Evolutionary conservation across 805 yeast genomes (phyloP).

Genomic region (Brettanomyces sp.): DNA sequence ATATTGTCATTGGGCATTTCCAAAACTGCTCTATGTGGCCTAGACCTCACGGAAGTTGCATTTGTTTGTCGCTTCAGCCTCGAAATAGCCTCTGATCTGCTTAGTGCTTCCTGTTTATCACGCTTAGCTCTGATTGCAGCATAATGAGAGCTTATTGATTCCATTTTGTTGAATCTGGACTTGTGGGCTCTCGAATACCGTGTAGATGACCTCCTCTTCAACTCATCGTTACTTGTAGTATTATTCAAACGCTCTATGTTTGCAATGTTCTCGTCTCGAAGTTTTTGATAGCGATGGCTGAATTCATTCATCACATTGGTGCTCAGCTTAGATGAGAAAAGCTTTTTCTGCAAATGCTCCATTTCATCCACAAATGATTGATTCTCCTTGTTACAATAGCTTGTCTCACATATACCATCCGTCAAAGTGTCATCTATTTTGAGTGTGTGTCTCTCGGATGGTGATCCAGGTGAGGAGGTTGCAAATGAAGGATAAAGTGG

Average conservation of each 20-base stretch:
- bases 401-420: slow-evolving; percentile 14
- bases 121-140: slow-evolving; percentile 27
- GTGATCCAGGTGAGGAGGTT: slow-evolving; percentile 7
- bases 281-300: slow-evolving; percentile 31
- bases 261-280: slow-evolving; percentile 20
- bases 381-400: slow-evolving; percentile 23
- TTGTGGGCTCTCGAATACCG: slow-evolving; percentile 36
- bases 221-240: slow-evolving; percentile 14
- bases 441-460: background rate
- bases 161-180: slow-evolving; percentile 41
- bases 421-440: slow-evolving; percentile 4
- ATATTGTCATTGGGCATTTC: background rate
- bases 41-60: background rate
- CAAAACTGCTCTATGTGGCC: background rate
- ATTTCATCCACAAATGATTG: slow-evolving; percentile 19
- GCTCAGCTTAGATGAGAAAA: slow-evolving; percentile 39
- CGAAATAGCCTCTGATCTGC: slow-evolving; percentile 1
- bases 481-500: slow-evolving; percentile 17
- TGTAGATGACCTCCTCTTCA: slow-evolving; percentile 21
- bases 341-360: slow-evolving; percentile 30
- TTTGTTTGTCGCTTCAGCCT: background rate
- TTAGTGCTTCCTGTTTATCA: background rate
- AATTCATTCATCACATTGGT: slow-evolving; percentile 37
- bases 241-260: slow-evolving; percentile 18
- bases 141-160: slow-evolving; percentile 38